Evolutionary conservation across 768 basidiomycete species (phyloP).

Genomic region (Collybia sp.): DNA sequence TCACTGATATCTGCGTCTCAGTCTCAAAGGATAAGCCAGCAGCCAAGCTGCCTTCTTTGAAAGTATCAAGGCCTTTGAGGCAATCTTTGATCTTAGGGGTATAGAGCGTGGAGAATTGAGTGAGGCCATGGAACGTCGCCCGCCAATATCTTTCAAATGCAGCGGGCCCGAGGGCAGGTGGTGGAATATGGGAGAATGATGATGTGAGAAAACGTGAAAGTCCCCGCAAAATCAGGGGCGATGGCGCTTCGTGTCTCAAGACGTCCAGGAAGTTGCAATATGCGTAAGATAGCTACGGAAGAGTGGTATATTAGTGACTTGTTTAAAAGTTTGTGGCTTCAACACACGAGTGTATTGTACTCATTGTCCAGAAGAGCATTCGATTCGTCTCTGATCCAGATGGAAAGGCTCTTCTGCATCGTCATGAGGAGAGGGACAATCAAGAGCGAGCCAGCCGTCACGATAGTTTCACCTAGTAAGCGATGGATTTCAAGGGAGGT

Average conservation of each 20-base stretch:
- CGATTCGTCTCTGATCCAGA: conserved; percentile 50
- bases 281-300: conserved; percentile 26
- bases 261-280: conserved; percentile 40
- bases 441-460: conserved; percentile 15
- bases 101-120: conserved; percentile 29
- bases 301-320: not conserved
- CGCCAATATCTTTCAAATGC: conserved; percentile 58
- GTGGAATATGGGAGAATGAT: conserved; percentile 41
- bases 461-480: conserved; percentile 26
- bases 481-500: conserved; percentile 32
- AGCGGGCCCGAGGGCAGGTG: conserved; percentile 43
- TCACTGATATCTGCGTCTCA: conserved; percentile 30
- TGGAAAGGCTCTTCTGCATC: conserved; percentile 33
- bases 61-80: conserved; percentile 40
- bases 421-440: conserved; percentile 29
- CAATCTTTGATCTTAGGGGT: conserved; percentile 39
- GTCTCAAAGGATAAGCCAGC: conserved; percentile 34
- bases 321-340: conserved; percentile 1
- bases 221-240: conserved; percentile 31
- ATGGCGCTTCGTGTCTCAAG: conserved; percentile 33
- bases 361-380: conserved; percentile 35
- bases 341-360: conserved; percentile 43
- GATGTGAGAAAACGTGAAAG: conserved; percentile 45
- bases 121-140: conserved; percentile 42
- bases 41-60: conserved; percentile 43